These are phyloP conservation scores for Tuber calosporum DNA, from an alignment of 495 filamentous ascomycete genomes.

Conservation along the genomic window DNA sequence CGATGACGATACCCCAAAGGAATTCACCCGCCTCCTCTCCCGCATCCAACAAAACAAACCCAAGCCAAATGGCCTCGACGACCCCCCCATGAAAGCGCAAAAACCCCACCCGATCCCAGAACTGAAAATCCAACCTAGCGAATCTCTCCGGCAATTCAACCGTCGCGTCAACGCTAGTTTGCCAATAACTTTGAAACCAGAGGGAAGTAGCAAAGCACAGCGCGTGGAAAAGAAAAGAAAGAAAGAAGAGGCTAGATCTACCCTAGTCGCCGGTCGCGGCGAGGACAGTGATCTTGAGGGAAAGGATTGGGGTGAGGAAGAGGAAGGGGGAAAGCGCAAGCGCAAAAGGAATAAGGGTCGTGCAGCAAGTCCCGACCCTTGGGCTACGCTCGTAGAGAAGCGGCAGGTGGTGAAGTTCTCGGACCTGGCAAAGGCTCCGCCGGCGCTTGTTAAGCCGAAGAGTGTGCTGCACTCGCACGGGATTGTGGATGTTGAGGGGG, in stretches of 20 bases:
- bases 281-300: conserved; percentile 16
- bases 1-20: conserved; percentile 75
- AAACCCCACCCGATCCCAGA: conserved; percentile 11
- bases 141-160: conserved; percentile 71
- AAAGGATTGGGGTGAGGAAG: conserved; percentile 3
- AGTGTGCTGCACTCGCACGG: conserved; percentile 66
- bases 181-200: conserved; percentile 57
- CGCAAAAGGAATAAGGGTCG: conserved; percentile 22
- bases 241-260: conserved; percentile 9
- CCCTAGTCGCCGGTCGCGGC: conserved; percentile 8
- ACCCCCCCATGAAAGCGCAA: conserved; percentile 44
- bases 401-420: conserved; percentile 59
- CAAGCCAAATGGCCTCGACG: conserved; percentile 55
- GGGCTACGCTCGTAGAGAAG: conserved; percentile 61
- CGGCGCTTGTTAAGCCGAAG: conserved; percentile 59
- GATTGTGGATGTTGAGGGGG: conserved; percentile 61
- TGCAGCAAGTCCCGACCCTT: conserved; percentile 56
- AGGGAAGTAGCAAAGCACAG: conserved; percentile 39
- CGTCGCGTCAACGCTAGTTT: conserved; percentile 80
- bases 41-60: conserved; percentile 53
- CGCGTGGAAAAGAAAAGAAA: conserved; percentile 64
- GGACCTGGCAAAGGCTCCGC: conserved; percentile 76
- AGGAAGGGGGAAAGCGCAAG: conserved; percentile 17
- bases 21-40: conserved; percentile 73
- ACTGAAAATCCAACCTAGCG: conserved; percentile 63